These are phyloP conservation scores for Sesbania bispinosa DNA, from an alignment of 306 rosid genomes.

Conservation along the genomic window DNA sequence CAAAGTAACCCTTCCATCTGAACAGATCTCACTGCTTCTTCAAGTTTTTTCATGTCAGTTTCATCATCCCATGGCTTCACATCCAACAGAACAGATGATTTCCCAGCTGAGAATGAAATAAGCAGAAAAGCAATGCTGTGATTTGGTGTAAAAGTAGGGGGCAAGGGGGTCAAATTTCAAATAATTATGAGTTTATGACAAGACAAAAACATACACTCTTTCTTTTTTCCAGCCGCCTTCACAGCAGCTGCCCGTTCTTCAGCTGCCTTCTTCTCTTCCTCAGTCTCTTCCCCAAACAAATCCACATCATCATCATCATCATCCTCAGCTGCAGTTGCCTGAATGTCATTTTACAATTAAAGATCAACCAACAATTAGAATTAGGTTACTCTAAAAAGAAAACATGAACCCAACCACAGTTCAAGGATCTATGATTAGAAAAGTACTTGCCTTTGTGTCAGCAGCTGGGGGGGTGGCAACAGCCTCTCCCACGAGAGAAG, in stretches of 20 bases:
- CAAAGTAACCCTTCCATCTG: too few relatives aligned
- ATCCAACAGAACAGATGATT: constrained; percentile 91
- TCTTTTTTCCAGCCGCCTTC: constrained; percentile 84
- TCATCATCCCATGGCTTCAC: too few relatives aligned
- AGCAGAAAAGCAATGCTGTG: not conserved
- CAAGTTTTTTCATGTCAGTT: too few relatives aligned
- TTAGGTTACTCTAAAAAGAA: not conserved
- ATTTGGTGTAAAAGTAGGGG: not conserved
- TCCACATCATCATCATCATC: constrained; percentile 86
- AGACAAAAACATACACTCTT: constrained; percentile 56
- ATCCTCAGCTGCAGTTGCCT: constrained; percentile 68
- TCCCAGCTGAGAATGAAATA: constrained; percentile 57
- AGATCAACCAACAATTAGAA: not conserved
- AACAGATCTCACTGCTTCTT: too few relatives aligned
- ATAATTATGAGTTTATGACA: not conserved
- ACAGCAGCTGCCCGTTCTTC: constrained; percentile 83
- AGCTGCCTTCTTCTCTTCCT: constrained; percentile 95
- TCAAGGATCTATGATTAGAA: not conserved
- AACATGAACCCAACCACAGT: not conserved
- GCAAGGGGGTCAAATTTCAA: not conserved
- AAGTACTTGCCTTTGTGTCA: constrained; percentile 61
- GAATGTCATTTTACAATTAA: constrained; percentile 15
- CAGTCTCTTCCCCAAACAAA: too few relatives aligned
- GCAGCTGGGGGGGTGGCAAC: constrained; percentile 78
- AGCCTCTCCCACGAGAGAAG: constrained; percentile 52